Base-by-base conservation (phyloP, 2,329 filamentous ascomycete genomes). In the Coniochaeta sp. region DNA sequence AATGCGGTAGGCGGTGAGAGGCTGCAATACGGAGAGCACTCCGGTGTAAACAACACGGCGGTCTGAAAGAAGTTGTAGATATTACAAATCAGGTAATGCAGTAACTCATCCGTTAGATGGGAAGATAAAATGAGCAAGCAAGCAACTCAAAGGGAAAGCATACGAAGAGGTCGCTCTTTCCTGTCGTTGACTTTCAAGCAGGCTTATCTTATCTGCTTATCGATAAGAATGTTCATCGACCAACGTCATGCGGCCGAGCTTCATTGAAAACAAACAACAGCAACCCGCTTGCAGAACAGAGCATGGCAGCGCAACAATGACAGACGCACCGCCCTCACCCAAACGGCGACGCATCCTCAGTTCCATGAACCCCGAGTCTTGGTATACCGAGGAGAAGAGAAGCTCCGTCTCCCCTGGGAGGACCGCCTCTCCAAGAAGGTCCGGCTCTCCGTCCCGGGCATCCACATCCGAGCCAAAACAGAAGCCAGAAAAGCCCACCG, bases 311-410 rank as follows among this genome's bases (percentile, higher is more conserved):
- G 14, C 28, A 35, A 20, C 47, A 49, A 33, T 26, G 27, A 35
- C 20, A 35, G 28, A 26, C 28, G 16, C 16, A 10, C 47, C 30
- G 12, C 28, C 16, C 28, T 63, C 62, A 42, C 62, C 64, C 18
- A 59, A 63, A 56, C 63, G 75, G 61, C 71, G 73, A n/a, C 73
- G 72, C 42, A 75, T 78, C 20, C 65, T 78, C 16, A 73, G 72
- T 6, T 78, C 75, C 6, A 73, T 76, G 58, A 76, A 77, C 55
- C 70, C 65, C 6, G 64, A 66, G n/a, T n/a, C n/a, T 4, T 18
- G 50, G 52, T 8, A 49, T 46, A 40, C 22, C 12, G 45, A 42
- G 14, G 45, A 28, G 22, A 9, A 7, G 10, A 49, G 6, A n/a
- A n/a, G n/a, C 9, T 31, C 47, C 5, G 47, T 5, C 3, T 28